A percentile compares a stretch with the other conserved stretches of the same genome.
Conservation (phyloP, 768 basidiomycete species). For the Russula sp. region DNA sequence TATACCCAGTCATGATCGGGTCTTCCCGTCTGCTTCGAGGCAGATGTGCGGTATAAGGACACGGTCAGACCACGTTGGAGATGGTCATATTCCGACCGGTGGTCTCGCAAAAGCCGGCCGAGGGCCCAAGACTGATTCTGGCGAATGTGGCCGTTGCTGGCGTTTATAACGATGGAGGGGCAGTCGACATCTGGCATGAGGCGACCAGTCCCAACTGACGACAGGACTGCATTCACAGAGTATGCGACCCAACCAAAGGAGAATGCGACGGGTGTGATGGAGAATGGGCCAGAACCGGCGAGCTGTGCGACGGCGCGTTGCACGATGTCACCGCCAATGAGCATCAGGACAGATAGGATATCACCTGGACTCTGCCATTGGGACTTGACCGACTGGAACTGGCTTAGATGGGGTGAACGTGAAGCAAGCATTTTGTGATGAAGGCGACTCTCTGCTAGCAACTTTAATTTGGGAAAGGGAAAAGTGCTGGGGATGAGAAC, state of each 20-base stretch:
- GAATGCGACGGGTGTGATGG: conserved; percentile 30
- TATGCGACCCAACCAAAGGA: conserved; percentile 34
- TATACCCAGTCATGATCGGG: conserved; percentile 30
- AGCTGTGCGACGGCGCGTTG: conserved; percentile 31
- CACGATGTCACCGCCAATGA: conserved; percentile 33
- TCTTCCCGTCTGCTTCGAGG: conserved; percentile 21
- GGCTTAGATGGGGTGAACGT: neutral
- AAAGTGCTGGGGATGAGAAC: neutral
- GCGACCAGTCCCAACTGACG: conserved; percentile 27
- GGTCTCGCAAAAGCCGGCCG: conserved; percentile 30
- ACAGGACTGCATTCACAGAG: conserved; percentile 27
- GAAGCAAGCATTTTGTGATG: neutral
- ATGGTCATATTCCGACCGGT: conserved; percentile 14
- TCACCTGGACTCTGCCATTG: conserved; percentile 29
- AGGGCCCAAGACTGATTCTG: conserved; percentile 30
- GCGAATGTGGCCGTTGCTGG: conserved; percentile 27
- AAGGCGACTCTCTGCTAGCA: neutral
- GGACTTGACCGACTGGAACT: conserved; percentile 4
- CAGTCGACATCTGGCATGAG: conserved; percentile 30
- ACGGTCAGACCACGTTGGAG: conserved; percentile 23
- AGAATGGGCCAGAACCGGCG: conserved; percentile 20
- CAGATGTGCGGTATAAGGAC: conserved; percentile 25
- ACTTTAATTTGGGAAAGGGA: neutral
- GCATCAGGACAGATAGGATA: conserved; percentile 28
- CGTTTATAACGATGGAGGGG: conserved; percentile 25